Conservation (phyloP, 1,284 basidiomycete genomes). For the Sanguinoderma infundibulare region DNA sequence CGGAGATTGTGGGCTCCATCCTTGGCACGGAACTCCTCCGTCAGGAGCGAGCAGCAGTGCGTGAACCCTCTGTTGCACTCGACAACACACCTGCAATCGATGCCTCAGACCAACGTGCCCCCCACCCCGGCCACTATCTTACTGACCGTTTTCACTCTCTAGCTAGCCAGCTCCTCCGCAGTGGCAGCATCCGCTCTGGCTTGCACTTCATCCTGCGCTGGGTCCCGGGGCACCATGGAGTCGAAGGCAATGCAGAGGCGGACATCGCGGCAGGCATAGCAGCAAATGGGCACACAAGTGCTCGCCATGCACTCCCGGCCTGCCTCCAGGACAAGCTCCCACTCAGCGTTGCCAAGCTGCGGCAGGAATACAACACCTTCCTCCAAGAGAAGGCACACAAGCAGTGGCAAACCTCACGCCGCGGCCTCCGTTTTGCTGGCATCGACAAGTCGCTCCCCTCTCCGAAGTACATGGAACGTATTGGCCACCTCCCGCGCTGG, state of each 20-base stretch:
- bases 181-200: neutral
- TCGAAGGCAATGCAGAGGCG: conserved; percentile 26
- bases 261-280: conserved; percentile 24
- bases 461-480: neutral
- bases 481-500: conserved; percentile 5
- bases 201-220: conserved; percentile 13
- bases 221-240: conserved; percentile 20
- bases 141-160: neutral
- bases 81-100: neutral
- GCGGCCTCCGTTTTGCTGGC: neutral
- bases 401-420: neutral
- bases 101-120: neutral
- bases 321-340: conserved; percentile 19
- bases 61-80: neutral
- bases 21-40: neutral
- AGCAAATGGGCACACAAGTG: conserved; percentile 11
- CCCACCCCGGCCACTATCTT: neutral
- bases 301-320: conserved; percentile 2
- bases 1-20: neutral
- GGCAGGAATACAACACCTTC: neutral
- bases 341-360: neutral
- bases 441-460: conserved; percentile 22
- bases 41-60: neutral
- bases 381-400: neutral
- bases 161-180: neutral